These are phyloP conservation scores for Fusarium buxicola DNA, from an alignment of 2,329 filamentous ascomycete genomes.

Conservation along the genomic window DNA sequence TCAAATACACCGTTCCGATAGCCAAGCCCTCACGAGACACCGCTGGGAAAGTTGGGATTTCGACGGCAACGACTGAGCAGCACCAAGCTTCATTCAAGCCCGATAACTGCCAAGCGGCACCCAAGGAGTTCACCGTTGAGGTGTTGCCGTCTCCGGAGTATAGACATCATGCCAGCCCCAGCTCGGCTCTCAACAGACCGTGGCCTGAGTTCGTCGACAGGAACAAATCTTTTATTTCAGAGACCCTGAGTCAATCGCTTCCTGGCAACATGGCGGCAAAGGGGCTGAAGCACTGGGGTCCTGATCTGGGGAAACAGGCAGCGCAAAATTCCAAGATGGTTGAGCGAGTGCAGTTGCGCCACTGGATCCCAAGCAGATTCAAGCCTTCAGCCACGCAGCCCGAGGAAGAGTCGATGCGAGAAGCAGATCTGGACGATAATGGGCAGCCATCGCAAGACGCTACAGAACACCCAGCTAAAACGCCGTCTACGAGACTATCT, in stretches of 20 bases:
- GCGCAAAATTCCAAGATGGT: conserved; percentile 9
- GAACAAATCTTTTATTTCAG: conserved; percentile 51
- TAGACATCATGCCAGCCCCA: conserved; percentile 54
- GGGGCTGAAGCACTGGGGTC: conserved; percentile 59
- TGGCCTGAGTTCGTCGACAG: conserved; percentile 55
- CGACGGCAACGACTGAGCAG: conserved; percentile 5
- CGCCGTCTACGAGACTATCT: background rate
- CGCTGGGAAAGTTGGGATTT: conserved; percentile 30
- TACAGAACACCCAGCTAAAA: background rate
- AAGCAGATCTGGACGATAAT: background rate
- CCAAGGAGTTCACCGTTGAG: conserved; percentile 56
- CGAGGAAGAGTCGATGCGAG: no score
- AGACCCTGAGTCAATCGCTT: conserved; percentile 54
- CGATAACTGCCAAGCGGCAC: background rate
- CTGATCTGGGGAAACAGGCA: conserved; percentile 42
- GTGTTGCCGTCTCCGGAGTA: conserved; percentile 55
- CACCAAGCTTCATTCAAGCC: background rate
- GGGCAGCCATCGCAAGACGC: background rate
- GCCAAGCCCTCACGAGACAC: conserved; percentile 45
- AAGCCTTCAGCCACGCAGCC: background rate
- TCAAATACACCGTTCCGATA: conserved; percentile 57
- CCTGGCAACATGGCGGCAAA: conserved; percentile 53
- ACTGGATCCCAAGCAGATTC: conserved; percentile 34
- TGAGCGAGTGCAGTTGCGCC: conserved; percentile 28
- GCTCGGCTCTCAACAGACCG: conserved; percentile 53